A percentile compares a stretch with the other conserved stretches of the same genome.
phyloP scores from a whole-genome alignment of 2,329 filamentous ascomycete species.

The Epichloe coenophiala region DNA sequence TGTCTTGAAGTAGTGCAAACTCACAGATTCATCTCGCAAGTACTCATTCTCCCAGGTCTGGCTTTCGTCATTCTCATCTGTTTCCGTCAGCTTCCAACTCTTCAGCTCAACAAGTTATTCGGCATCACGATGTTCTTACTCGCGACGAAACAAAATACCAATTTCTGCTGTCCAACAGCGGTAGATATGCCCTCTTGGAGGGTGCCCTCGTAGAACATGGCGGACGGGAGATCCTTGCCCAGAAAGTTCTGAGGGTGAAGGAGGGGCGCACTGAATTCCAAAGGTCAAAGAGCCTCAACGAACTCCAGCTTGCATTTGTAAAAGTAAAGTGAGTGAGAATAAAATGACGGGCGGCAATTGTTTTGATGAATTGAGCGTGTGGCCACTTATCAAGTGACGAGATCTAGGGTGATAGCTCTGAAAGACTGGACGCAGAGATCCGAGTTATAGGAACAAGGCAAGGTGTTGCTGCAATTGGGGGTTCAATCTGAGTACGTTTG shows the following conservation, averaged over 20 bases:
- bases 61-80: slow-evolving; percentile 60
- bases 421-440: too few species aligned
- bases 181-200: slow-evolving; percentile 68
- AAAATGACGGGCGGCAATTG: neutral
- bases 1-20: slow-evolving; percentile 5
- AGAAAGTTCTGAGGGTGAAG: too few species aligned
- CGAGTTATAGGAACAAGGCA: neutral
- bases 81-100: slow-evolving; percentile 7
- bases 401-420: too few species aligned
- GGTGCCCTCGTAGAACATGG: slow-evolving; percentile 71
- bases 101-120: neutral
- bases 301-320: too few species aligned
- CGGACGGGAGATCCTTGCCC: neutral
- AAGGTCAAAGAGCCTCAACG: too few species aligned
- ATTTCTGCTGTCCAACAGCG: slow-evolving; percentile 61
- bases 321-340: too few species aligned
- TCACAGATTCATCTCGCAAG: slow-evolving; percentile 41
- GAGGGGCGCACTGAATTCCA: too few species aligned
- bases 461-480: neutral
- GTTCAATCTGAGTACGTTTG: too few species aligned
- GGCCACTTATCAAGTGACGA: too few species aligned
- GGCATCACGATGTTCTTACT: slow-evolving; percentile 33
- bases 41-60: slow-evolving; percentile 60
- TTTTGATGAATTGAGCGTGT: too few species aligned
- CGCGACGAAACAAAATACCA: slow-evolving; percentile 74